Evolutionary conservation across 2,329 filamentous ascomycete species (phyloP).

Genomic region (Zymoseptoria pseudotritici): DNA sequence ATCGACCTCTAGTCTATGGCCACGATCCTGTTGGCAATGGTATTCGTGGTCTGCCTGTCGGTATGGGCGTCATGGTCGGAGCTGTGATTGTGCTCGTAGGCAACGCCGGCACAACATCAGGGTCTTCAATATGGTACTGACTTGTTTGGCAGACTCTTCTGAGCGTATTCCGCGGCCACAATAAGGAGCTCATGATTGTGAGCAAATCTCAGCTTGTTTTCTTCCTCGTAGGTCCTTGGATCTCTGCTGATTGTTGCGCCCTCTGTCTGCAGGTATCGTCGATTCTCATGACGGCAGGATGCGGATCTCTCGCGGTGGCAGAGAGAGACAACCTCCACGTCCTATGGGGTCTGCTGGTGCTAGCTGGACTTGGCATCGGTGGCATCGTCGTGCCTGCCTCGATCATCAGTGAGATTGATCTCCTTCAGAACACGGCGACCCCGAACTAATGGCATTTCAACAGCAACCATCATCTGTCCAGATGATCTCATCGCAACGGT

Average conservation of each 20-base stretch:
- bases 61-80: slow-evolving; percentile 55
- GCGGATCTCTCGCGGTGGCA: slow-evolving; percentile 27
- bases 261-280: slow-evolving; percentile 35
- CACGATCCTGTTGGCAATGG: slow-evolving; percentile 59
- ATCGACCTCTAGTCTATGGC: slow-evolving; percentile 17
- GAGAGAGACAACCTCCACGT: slow-evolving; percentile 24
- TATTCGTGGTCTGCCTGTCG: slow-evolving; percentile 56
- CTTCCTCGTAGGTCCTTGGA: not conserved
- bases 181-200: slow-evolving; percentile 52
- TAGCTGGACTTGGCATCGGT: slow-evolving; percentile 59
- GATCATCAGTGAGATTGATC: slow-evolving; percentile 43
- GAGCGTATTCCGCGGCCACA: slow-evolving; percentile 52
- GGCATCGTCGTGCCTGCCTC: slow-evolving; percentile 61
- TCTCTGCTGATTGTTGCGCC: not conserved
- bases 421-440: not conserved
- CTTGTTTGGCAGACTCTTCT: slow-evolving; percentile 34
- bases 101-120: not conserved
- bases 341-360: slow-evolving; percentile 30
- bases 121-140: not conserved
- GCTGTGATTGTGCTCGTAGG: slow-evolving; percentile 48
- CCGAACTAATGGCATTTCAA: not conserved
- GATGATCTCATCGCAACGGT: slow-evolving; percentile 64
- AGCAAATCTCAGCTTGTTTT: not conserved
- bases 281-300: slow-evolving; percentile 57
- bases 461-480: slow-evolving; percentile 58